Evolutionary conservation across 2,329 filamentous ascomycete species (phyloP), one percentile per base, ranked within the genome.

Genomic region (Blastomyces parvus): DNA sequence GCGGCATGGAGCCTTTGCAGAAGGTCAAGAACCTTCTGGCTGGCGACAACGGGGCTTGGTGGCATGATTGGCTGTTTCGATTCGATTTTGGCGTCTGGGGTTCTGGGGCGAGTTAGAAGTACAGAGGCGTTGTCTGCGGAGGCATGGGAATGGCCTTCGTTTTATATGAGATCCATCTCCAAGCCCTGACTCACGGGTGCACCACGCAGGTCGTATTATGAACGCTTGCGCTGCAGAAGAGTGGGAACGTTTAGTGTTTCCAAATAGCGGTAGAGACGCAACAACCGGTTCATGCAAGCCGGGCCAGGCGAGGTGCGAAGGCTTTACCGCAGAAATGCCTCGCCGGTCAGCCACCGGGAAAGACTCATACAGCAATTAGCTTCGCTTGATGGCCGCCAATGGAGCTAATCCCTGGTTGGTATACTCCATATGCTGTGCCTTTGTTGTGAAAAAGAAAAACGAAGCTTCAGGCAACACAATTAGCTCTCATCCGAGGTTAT

Each of bases 1-100:
- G 69, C 67, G 9, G 66, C 63, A 63, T 76, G 74, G 25, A 76
- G 71, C 50, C 63, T 66, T 38, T 70, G 59, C n/a, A 76, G 71
- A 58, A 75, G 68, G 17, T 64, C 22, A 8, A 68, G 66, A 48
- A 71, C 65, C 48, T 63, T 65, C 8, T 63, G 63, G 61, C 66
- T 66, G 19, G 66, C 65, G 27, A 60, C 62, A 50, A 67, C 19
- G 6, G 50, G 55, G 36, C 33, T 66, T 50, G 66, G 62, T 22
- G 63, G 59, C 66, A 67, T 67, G 48, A 25, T 40, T 33, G 44
- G 55, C 1, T 44, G 11, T 5, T 60, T 11, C 14, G 33, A 40
- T n/a, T 22, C 22, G 36, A 40, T 2, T 14, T 2, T 36, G 33
- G n/a, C 40, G 6, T 25, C n/a, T 13, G 33, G 22, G 9, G 46